phyloP scores from a whole-genome alignment of 2,329 filamentous ascomycete genomes.

The Penicillium sclerotiorum region DNA sequence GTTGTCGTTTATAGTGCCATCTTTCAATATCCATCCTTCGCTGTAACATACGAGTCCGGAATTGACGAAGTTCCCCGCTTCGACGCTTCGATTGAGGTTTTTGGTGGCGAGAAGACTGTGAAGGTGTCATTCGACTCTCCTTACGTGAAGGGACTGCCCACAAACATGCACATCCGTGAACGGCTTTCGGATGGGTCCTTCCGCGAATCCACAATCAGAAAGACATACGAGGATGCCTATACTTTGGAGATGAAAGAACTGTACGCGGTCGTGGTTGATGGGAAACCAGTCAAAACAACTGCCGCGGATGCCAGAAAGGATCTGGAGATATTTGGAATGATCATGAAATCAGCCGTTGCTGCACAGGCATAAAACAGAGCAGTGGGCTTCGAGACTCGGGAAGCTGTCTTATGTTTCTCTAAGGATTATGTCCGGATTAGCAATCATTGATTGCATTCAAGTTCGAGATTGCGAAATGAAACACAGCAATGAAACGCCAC shows the following conservation, averaged over 20 bases:
- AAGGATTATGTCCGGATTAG: too few species aligned
- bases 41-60: constrained; percentile 61
- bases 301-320: constrained; percentile 47
- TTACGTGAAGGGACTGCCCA: constrained; percentile 61
- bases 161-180: constrained; percentile 53
- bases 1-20: constrained; percentile 33
- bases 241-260: constrained; percentile 48
- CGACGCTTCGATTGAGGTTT: constrained; percentile 46
- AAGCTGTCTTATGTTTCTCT: too few species aligned
- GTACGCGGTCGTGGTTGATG: constrained; percentile 41
- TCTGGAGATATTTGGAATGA: constrained; percentile 43
- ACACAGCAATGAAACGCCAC: too few species aligned
- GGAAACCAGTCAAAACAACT: constrained; percentile 46
- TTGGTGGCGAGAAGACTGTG: constrained; percentile 56
- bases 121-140: constrained; percentile 59
- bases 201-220: constrained; percentile 44
- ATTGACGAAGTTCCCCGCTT: constrained; percentile 52
- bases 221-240: constrained; percentile 53
- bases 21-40: constrained; percentile 28
- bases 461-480: too few species aligned
- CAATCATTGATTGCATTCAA: too few species aligned
- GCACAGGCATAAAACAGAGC: too few species aligned
- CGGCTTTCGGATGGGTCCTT: constrained; percentile 38
- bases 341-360: constrained; percentile 31
- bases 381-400: too few species aligned